Evolutionary conservation across 2,329 filamentous ascomycete genomes (phyloP).

Genomic region (Verticillium alfalfae): DNA sequence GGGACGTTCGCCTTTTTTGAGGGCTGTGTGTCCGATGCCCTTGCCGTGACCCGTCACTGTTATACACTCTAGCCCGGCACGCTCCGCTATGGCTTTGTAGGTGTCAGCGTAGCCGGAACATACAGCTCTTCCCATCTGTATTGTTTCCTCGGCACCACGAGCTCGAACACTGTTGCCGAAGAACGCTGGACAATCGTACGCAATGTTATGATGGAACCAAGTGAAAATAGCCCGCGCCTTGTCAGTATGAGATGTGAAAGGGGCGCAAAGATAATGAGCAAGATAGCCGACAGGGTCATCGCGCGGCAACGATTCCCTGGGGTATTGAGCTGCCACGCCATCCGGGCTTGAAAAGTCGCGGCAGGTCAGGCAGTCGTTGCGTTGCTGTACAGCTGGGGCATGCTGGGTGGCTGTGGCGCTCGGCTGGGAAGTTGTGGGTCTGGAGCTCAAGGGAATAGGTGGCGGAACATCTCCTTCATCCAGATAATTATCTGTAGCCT

Average conservation of each 20-base stretch:
- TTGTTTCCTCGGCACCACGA: constrained; percentile 65
- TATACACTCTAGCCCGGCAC: constrained; percentile 73
- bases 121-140: constrained; percentile 75
- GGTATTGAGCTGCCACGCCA: constrained; percentile 69
- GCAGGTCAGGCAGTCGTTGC: constrained; percentile 65
- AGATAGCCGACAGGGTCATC: constrained; percentile 65
- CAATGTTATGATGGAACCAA: constrained; percentile 92
- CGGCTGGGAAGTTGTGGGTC: constrained; percentile 47
- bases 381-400: constrained; percentile 16
- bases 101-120: constrained; percentile 87
- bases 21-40: constrained; percentile 65
- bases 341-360: constrained; percentile 85
- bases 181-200: constrained; percentile 76
- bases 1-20: constrained; percentile 57
- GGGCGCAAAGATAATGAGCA: constrained; percentile 69
- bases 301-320: constrained; percentile 63
- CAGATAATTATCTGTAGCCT: background rate
- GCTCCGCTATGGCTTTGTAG: constrained; percentile 70
- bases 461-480: constrained; percentile 35
- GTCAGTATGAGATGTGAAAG: constrained; percentile 78
- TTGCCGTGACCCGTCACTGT: constrained; percentile 79
- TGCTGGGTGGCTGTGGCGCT: constrained; percentile 32
- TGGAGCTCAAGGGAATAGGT: constrained; percentile 45
- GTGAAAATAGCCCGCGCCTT: constrained; percentile 91
- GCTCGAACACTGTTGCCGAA: constrained; percentile 64